Conservation (phyloP, 2,329 filamentous ascomycete species). For the Talaromyces sp. region DNA sequence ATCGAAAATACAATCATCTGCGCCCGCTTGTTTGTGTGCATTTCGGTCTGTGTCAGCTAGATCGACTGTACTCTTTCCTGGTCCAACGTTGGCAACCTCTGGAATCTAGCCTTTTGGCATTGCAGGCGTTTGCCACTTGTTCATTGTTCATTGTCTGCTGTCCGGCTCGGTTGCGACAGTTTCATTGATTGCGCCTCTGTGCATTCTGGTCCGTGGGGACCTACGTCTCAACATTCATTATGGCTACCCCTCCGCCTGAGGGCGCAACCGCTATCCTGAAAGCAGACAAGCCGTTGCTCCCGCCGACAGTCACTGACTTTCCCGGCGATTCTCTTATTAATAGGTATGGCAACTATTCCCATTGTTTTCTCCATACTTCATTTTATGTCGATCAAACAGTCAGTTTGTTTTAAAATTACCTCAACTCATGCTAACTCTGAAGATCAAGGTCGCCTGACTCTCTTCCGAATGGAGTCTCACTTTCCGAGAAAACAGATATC, state of each 20-base stretch:
- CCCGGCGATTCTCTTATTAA: slow-evolving; percentile 23
- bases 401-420: not conserved
- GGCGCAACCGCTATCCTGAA: slow-evolving; percentile 29
- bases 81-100: not conserved
- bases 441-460: slow-evolving; percentile 21
- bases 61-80: not conserved
- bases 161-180: not conserved
- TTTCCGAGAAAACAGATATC: slow-evolving; percentile 15
- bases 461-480: slow-evolving; percentile 23
- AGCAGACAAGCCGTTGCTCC: slow-evolving; percentile 39
- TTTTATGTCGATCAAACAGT: not conserved
- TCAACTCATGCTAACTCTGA: not conserved
- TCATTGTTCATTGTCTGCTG: not conserved
- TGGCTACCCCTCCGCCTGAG: slow-evolving; percentile 43
- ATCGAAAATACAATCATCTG: not conserved
- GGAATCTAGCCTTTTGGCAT: not conserved
- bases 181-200: slow-evolving; percentile 6
- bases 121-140: not conserved
- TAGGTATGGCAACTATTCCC: slow-evolving; percentile 25
- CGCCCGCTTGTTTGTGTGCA: not conserved
- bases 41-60: not conserved
- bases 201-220: slow-evolving; percentile 25
- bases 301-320: slow-evolving; percentile 33
- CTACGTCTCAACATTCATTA: slow-evolving; percentile 22
- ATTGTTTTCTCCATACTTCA: not conserved